Conservation (phyloP, 2,329 filamentous ascomycete genomes). For the Fusarium tuaranense region DNA sequence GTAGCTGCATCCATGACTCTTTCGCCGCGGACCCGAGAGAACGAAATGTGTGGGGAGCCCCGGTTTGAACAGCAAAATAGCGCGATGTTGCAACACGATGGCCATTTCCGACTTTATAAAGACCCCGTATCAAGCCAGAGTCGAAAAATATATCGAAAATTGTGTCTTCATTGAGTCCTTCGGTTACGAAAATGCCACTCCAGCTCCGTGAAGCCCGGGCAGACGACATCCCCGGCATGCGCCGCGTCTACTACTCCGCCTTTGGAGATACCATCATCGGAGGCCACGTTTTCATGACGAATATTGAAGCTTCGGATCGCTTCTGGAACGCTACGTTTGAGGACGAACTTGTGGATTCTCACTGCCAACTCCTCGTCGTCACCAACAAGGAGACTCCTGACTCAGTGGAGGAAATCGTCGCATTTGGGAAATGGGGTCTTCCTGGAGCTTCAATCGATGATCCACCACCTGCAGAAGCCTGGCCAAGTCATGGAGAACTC, state of each 20-base stretch:
- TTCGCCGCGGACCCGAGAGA: neutral
- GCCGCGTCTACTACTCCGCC: slow-evolving; percentile 58
- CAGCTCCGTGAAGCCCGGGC: slow-evolving; percentile 53
- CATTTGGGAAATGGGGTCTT: slow-evolving; percentile 62
- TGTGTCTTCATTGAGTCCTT: neutral
- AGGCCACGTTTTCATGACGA: slow-evolving; percentile 51
- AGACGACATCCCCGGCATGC: slow-evolving; percentile 55
- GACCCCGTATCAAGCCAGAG: neutral
- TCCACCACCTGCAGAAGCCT: slow-evolving; percentile 46
- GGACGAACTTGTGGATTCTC: slow-evolving; percentile 55
- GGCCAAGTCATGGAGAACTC: slow-evolving; percentile 55
- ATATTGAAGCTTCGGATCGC: slow-evolving; percentile 34
- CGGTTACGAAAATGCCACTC: slow-evolving; percentile 35
- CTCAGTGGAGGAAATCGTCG: slow-evolving; percentile 49
- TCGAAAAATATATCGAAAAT: neutral
- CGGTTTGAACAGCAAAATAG: neutral
- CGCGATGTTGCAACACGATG: neutral
- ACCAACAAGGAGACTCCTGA: slow-evolving; percentile 45
- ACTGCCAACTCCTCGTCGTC: slow-evolving; percentile 55
- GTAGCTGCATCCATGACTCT: neutral
- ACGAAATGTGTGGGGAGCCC: slow-evolving; percentile 13
- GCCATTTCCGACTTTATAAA: neutral
- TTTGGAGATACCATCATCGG: slow-evolving; percentile 56
- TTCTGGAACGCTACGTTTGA: slow-evolving; percentile 52
- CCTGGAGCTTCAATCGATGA: slow-evolving; percentile 42